Percentiles rank a stretch among this genome's conserved stretches.
Evolutionary conservation across 2,329 filamentous ascomycete genomes (phyloP).

Genomic region (Albifimbria verrucaria): DNA sequence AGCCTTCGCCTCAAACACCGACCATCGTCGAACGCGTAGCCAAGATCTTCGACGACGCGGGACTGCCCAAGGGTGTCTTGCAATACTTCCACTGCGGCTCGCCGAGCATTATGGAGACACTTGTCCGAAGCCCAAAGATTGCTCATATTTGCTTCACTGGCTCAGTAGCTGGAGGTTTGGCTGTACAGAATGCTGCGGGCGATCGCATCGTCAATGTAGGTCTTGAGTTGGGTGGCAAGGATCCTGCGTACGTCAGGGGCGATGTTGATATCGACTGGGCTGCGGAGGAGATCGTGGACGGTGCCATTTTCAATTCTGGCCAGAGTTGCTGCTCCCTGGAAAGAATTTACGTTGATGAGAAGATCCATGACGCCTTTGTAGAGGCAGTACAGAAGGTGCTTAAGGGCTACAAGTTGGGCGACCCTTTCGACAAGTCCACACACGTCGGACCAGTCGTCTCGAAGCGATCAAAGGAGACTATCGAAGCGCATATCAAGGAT

Average conservation of each 20-base stretch:
- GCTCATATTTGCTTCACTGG: slow-evolving; percentile 89
- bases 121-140: slow-evolving; percentile 75
- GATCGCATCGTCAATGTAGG: slow-evolving; percentile 83
- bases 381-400: slow-evolving; percentile 77
- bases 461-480: slow-evolving; percentile 70
- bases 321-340: slow-evolving; percentile 95
- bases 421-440: slow-evolving; percentile 74
- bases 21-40: slow-evolving; percentile 84
- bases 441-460: slow-evolving; percentile 89
- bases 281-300: slow-evolving; percentile 91
- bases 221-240: slow-evolving; percentile 90
- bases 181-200: slow-evolving; percentile 79
- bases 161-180: slow-evolving; percentile 81
- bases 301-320: slow-evolving; percentile 96
- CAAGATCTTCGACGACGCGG: slow-evolving; percentile 73
- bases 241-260: slow-evolving; percentile 81
- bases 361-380: slow-evolving; percentile 80
- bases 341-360: slow-evolving; percentile 84
- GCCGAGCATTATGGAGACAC: slow-evolving; percentile 68
- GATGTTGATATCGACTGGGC: slow-evolving; percentile 91
- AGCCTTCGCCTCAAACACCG: slow-evolving; percentile 92
- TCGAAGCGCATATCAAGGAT: slow-evolving; percentile 76
- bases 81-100: slow-evolving; percentile 92
- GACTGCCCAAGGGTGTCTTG: slow-evolving; percentile 77
- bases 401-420: slow-evolving; percentile 79